Evolutionary conservation across 805 yeast species (phyloP).

Genomic region (Saturnispora gosingensis): DNA sequence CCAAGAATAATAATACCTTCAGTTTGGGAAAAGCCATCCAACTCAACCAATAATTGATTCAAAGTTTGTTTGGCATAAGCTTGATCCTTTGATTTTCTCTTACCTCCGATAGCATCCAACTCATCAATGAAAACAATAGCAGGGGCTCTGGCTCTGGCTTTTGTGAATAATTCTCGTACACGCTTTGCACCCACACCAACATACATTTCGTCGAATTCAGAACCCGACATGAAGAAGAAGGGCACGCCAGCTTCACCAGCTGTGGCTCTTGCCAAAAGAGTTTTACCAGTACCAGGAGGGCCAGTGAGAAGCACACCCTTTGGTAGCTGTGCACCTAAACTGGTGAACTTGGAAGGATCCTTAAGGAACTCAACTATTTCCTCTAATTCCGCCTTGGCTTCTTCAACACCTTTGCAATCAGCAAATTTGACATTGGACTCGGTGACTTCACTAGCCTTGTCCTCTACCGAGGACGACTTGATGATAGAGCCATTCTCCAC

Average conservation of each 20-base stretch:
- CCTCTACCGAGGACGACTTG: slow-evolving; percentile 62
- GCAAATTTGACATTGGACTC: slow-evolving; percentile 79
- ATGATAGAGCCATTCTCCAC: slow-evolving; percentile 78
- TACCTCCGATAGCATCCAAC: slow-evolving; percentile 97
- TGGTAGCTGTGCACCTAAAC: slow-evolving; percentile 94
- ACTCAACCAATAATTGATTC: slow-evolving; percentile 89
- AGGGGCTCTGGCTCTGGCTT: slow-evolving; percentile 92
- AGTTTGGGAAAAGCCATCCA: slow-evolving; percentile 90
- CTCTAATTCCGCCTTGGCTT: slow-evolving; percentile 93
- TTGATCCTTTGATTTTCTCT: slow-evolving; percentile 94
- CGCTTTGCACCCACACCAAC: slow-evolving; percentile 99
- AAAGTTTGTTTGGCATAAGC: slow-evolving; percentile 97
- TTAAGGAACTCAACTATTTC: slow-evolving; percentile 96
- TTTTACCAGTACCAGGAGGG: slow-evolving; percentile 99
- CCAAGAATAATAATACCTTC: slow-evolving; percentile 94
- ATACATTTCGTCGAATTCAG: slow-evolving; percentile 95
- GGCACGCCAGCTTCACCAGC: slow-evolving; percentile 99
- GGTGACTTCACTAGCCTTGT: slow-evolving; percentile 73
- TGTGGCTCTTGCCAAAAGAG: slow-evolving; percentile 91
- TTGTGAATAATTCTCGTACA: slow-evolving; percentile 85
- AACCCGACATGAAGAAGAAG: slow-evolving; percentile 96
- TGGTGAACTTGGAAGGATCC: slow-evolving; percentile 93
- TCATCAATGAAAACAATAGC: slow-evolving; percentile 97
- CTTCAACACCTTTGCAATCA: slow-evolving; percentile 97
- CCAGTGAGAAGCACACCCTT: slow-evolving; percentile 96